phyloP scores from a whole-genome alignment of 1,284 basidiomycete genomes.

The Chondrostereum purpureum region DNA sequence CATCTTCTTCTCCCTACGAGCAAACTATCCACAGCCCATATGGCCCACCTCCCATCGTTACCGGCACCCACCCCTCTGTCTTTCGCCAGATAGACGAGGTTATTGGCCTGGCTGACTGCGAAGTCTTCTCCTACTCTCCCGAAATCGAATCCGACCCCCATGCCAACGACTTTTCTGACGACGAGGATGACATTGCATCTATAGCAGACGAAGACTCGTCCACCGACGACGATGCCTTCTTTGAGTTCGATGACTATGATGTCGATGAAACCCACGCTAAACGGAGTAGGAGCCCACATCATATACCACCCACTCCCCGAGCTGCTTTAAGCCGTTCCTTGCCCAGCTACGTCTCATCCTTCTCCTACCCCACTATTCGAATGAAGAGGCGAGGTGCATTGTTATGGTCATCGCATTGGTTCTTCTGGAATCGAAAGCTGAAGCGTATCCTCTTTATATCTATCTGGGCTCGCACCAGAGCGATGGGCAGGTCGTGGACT shows the following conservation, averaged over 20 bases:
- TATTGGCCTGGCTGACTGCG: conserved; percentile 77
- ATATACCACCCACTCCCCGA: conserved; percentile 5
- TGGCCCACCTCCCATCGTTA: conserved; percentile 56
- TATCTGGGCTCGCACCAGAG: conserved; percentile 83
- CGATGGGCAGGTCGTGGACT: conserved; percentile 47
- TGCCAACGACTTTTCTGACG: conserved; percentile 74
- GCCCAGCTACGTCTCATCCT: conserved; percentile 24
- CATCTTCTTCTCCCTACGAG: conserved; percentile 59
- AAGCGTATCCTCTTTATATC: conserved; percentile 93
- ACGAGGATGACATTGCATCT: conserved; percentile 61
- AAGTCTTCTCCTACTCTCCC: conserved; percentile 93
- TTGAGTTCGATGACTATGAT: conserved; percentile 78
- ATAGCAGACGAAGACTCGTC: conserved; percentile 55
- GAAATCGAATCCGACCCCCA: conserved; percentile 96
- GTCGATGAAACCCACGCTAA: conserved; percentile 42
- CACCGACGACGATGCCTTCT: conserved; percentile 58
- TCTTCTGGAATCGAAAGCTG: conserved; percentile 91
- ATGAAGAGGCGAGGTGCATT: conserved; percentile 61
- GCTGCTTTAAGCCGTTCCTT: conserved; percentile 14
- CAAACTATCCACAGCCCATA: conserved; percentile 54
- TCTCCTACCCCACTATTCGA: conserved; percentile 23
- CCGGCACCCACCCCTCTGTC: conserved; percentile 75
- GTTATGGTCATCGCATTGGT: conserved; percentile 96
- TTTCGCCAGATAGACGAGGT: conserved; percentile 87
- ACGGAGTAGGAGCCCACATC: conserved; percentile 1